phyloP scores from a whole-genome alignment of 2,329 filamentous ascomycete species.

The Penicillium sp. region DNA sequence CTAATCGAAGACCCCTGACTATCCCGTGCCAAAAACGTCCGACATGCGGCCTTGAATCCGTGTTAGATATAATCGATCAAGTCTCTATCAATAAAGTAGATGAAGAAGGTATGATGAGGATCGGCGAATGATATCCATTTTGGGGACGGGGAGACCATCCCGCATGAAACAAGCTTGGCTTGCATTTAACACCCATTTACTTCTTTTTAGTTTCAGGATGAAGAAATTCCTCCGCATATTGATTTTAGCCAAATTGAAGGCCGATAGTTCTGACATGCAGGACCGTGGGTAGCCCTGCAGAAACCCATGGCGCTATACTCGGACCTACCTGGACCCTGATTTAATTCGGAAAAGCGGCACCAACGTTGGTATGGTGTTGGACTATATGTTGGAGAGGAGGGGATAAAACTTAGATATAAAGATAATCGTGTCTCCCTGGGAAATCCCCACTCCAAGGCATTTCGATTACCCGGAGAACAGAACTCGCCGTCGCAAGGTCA shows the following conservation, averaged over 20 bases:
- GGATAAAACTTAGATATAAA: not conserved
- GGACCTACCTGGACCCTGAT: slow-evolving; percentile 9
- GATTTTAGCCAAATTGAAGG: not conserved
- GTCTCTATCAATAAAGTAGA: not conserved
- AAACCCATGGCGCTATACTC: not conserved
- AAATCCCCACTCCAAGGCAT: not conserved
- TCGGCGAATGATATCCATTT: slow-evolving; percentile 15
- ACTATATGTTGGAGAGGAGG: not conserved
- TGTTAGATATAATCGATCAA: slow-evolving; percentile 1
- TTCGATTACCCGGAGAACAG: not conserved
- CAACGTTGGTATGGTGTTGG: not conserved
- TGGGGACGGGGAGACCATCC: slow-evolving; percentile 14
- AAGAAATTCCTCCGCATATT: not conserved
- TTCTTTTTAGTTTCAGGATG: not conserved
- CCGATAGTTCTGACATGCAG: not conserved
- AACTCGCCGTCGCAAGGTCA: not conserved
- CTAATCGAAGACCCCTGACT: not conserved
- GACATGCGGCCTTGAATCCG: slow-evolving; percentile 1
- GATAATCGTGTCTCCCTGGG: not conserved
- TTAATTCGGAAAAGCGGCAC: not conserved
- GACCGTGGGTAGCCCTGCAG: not conserved
- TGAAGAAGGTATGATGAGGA: slow-evolving; percentile 5
- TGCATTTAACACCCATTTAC: not conserved
- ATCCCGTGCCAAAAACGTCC: slow-evolving; percentile 8
- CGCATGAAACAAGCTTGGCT: slow-evolving; percentile 12